A percentile compares a stretch with the other conserved stretches of the same genome.
These are phyloP conservation scores for Hygrocybe punicea DNA, from an alignment of 768 basidiomycete species.

Conservation along the genomic window DNA sequence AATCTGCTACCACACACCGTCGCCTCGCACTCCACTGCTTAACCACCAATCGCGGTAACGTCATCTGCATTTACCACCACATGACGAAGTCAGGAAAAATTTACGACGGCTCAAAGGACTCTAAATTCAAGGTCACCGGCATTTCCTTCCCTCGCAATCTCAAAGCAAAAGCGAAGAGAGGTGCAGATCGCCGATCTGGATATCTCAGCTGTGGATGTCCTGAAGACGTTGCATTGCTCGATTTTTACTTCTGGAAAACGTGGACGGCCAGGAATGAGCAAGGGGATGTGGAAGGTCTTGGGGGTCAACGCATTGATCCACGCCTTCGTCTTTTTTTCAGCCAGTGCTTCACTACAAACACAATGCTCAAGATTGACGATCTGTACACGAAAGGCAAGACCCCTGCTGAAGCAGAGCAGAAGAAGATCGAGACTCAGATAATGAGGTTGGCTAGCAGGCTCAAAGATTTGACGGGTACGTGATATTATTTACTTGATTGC, in stretches of 20 bases:
- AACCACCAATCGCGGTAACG: neutral
- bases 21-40: neutral
- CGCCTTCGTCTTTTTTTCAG: neutral
- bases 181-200: neutral
- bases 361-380: neutral
- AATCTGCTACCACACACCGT: neutral
- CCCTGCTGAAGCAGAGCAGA: neutral
- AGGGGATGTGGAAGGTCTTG: neutral
- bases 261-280: neutral
- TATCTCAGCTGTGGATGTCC: conserved; percentile 1
- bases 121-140: neutral
- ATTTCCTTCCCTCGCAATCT: neutral
- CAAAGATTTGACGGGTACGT: neutral
- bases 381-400: neutral
- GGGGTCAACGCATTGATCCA: neutral
- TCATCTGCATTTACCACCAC: neutral
- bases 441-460: neutral
- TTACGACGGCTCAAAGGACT: neutral
- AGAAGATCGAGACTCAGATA: neutral
- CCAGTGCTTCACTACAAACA: neutral
- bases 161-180: neutral
- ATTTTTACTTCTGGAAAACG: conserved; percentile 9
- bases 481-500: neutral
- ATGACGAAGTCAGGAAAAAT: neutral
- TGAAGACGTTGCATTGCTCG: neutral